Evolutionary conservation across 495 filamentous ascomycete species (phyloP), one percentile per base, ranked within the genome.

Genomic region (Daldinia childiae): DNA sequence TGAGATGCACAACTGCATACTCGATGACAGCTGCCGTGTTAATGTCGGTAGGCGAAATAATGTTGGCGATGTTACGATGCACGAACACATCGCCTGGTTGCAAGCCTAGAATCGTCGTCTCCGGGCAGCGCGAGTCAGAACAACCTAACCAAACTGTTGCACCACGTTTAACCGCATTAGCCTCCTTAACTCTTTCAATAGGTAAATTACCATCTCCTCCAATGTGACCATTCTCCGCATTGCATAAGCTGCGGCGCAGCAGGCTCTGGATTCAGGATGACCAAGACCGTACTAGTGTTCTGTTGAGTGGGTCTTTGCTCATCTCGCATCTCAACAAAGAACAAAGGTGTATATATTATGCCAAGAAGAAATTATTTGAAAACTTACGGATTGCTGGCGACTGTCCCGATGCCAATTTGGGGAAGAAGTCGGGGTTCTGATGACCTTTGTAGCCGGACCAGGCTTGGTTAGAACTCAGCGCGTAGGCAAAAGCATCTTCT

Each of bases 51-150:
- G 90, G 83, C 63, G 90, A 88, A 58, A 97, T 79, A 79, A 95
- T 86, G 82, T 97, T 97, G 78, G 93, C 94, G 79, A 97, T 95
- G 84, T 97, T 97, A 78, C 94, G 92, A 85, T 97, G 94, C 60
- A 93, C 90, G 79, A 97, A 97, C 71, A 97, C 90, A 72, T 97
- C 93, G 71, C 94, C 94, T 4, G 93, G 93, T 66, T 93, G 84
- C 51, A 94, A 86, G 69, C 89, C 89, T 4, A 94, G 85, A 72
- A 97, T 82, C 62, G 90, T 94, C 11, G 93, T 97, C 78, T 97
- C 94, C 1, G 93, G 93, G 76, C 91, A 90, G 66, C 94, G 91
- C 19, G 90, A 92, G 84, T 97, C 93, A 69, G 93, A 92, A 86
- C 94, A 97, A 74, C 93, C 94, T 71, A 97, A 85, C 94, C 94